Conservation (phyloP, 1,284 basidiomycete species). For the Erythrobasidium hasegawianum region DNA sequence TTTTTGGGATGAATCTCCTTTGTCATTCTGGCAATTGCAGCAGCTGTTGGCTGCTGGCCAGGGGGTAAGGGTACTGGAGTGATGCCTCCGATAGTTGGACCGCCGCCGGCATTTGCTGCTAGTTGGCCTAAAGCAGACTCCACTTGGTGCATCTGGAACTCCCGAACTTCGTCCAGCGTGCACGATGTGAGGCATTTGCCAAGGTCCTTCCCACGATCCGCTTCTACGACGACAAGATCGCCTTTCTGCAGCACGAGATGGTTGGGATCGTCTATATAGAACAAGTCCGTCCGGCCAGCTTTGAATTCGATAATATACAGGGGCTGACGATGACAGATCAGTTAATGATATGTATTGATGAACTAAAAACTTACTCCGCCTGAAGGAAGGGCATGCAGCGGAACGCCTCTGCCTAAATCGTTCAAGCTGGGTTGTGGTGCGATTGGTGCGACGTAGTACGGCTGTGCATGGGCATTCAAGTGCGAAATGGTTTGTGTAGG, state of each 20-base stretch:
- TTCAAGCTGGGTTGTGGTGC: constrained; percentile 34
- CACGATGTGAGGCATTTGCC: constrained; percentile 68
- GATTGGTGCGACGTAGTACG: constrained; percentile 33
- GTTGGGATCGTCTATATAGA: constrained; percentile 70
- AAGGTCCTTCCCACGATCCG: constrained; percentile 88
- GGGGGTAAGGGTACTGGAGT: constrained; percentile 8
- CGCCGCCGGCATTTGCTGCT: constrained; percentile 29
- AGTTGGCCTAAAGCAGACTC: constrained; percentile 38
- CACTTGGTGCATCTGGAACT: constrained; percentile 71
- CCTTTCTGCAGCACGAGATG: constrained; percentile 62
- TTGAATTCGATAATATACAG: constrained; percentile 97
- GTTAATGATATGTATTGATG: neutral
- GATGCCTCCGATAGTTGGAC: constrained; percentile 29
- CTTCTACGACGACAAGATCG: constrained; percentile 94
- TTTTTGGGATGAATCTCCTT: constrained; percentile 92
- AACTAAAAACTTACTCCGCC: constrained; percentile 47
- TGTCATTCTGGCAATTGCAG: constrained; percentile 35
- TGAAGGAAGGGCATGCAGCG: constrained; percentile 72
- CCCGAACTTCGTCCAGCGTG: constrained; percentile 74
- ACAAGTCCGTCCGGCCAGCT: constrained; percentile 88
- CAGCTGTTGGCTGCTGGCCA: constrained; percentile 26
- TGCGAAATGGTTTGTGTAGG: constrained; percentile 16
- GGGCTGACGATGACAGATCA: constrained; percentile 56
- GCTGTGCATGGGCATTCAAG: constrained; percentile 22
- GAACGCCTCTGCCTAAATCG: constrained; percentile 79